phyloP scores from a whole-genome alignment of 2,329 filamentous ascomycete species.

The Phaeomoniella chlamydospora region DNA sequence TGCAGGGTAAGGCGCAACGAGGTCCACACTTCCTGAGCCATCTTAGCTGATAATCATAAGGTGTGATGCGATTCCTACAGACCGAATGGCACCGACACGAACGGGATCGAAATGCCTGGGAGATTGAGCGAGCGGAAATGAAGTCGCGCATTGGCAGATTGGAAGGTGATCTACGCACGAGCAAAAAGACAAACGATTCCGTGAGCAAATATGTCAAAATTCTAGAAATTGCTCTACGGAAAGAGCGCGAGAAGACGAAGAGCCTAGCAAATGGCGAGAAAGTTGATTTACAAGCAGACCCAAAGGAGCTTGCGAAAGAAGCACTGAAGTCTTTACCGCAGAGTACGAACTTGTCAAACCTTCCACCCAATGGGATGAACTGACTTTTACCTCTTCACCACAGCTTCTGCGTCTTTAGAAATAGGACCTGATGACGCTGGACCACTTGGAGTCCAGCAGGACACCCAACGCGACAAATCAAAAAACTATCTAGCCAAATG shows the following conservation, averaged over 20 bases:
- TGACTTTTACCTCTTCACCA: constrained; percentile 38
- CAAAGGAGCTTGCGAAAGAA: constrained; percentile 29
- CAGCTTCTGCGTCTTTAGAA: constrained; percentile 19
- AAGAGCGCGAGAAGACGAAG: constrained; percentile 60
- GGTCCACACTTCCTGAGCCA: too few relatives aligned
- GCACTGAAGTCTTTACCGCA: constrained; percentile 23
- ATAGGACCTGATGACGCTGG: constrained; percentile 26
- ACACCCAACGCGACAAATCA: constrained; percentile 47
- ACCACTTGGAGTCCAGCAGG: constrained; percentile 37
- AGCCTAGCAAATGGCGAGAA: constrained; percentile 35
- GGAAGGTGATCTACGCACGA: constrained; percentile 76
- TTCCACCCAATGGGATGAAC: constrained; percentile 27
- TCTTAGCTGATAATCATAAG: too few relatives aligned
- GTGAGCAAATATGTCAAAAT: constrained; percentile 82
- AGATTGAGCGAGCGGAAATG: constrained; percentile 98
- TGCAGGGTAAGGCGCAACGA: constrained; percentile 51
- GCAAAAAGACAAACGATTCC: constrained; percentile 77
- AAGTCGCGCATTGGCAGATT: constrained; percentile 90
- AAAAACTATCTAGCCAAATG: constrained; percentile 50
- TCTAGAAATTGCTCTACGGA: constrained; percentile 75
- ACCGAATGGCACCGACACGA: constrained; percentile 99
- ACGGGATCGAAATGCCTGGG: constrained; percentile 94
- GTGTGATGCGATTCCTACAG: constrained; percentile 98
- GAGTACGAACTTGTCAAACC: constrained; percentile 12
- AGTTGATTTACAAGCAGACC: constrained; percentile 30